Percentiles rank a stretch among this genome's conserved stretches.
Conservation (phyloP, 768 basidiomycete species). For the Neoboletus subvelutipes region DNA sequence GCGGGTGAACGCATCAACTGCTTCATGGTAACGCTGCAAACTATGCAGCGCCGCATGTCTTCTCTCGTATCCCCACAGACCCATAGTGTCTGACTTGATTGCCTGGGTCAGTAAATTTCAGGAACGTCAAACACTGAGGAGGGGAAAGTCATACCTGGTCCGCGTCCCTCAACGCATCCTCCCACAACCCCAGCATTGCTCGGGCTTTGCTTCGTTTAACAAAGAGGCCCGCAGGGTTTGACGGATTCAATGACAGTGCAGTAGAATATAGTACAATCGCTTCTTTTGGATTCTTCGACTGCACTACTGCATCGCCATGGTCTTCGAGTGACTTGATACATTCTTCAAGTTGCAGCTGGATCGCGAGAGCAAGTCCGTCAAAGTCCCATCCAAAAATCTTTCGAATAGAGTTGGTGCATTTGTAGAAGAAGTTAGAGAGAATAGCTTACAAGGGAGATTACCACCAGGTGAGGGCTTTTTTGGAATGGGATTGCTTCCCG, state of each 20-base stretch:
- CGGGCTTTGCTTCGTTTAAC: constrained; percentile 8
- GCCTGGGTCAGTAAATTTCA: not conserved
- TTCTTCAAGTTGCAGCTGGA: not conserved
- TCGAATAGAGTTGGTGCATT: not conserved
- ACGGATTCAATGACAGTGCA: not conserved
- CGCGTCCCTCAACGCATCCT: constrained; percentile 13
- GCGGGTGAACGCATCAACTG: not conserved
- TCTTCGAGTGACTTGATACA: not conserved
- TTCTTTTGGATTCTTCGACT: not conserved
- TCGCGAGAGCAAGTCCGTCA: not conserved
- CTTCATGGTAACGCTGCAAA: constrained; percentile 1
- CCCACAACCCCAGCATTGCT: not conserved
- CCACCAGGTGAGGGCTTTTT: not conserved
- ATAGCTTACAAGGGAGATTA: constrained; percentile 11
- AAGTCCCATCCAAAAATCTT: constrained; percentile 19
- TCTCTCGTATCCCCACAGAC: constrained; percentile 1
- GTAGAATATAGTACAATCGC: constrained; percentile 6
- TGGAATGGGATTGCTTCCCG: not conserved
- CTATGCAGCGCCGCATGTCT: constrained; percentile 2
- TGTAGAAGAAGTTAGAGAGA: rapidly evolving
- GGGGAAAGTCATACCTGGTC: not conserved
- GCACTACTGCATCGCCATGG: not conserved
- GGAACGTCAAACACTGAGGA: rapidly evolving
- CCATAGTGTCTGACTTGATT: not conserved
- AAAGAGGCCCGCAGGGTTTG: not conserved